Conservation (phyloP, 768 basidiomycete genomes). For the Collybia sordida region DNA sequence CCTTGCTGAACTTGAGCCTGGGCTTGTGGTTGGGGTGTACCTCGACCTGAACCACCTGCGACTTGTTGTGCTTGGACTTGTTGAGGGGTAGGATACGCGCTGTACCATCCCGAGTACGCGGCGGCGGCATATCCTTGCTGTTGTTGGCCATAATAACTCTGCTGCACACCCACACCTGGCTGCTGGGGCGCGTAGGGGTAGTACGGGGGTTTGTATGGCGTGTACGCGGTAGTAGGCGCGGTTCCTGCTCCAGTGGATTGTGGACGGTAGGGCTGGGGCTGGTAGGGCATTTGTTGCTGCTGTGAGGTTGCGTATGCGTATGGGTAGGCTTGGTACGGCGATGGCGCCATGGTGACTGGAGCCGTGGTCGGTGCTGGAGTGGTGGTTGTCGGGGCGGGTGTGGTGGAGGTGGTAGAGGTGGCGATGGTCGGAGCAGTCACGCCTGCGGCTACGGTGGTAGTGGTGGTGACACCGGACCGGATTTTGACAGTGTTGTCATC, state of each 20-base stretch:
- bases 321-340: slow-evolving; percentile 31
- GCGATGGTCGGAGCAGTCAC: slow-evolving; percentile 13
- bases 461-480: slow-evolving; percentile 32
- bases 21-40: slow-evolving; percentile 45
- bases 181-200: slow-evolving; percentile 15
- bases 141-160: slow-evolving; percentile 34
- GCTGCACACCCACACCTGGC: slow-evolving; percentile 22
- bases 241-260: background rate
- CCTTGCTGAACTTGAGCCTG: slow-evolving; percentile 3
- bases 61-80: slow-evolving; percentile 11
- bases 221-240: slow-evolving; percentile 20
- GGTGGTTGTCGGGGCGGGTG: slow-evolving; percentile 21
- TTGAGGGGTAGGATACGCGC: slow-evolving; percentile 21
- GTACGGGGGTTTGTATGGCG: slow-evolving; percentile 33
- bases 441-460: slow-evolving; percentile 30
- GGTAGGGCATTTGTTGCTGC: slow-evolving; percentile 13
- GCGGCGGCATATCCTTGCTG: slow-evolving; percentile 33
- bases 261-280: slow-evolving; percentile 15
- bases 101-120: slow-evolving; percentile 33
- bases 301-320: slow-evolving; percentile 29
- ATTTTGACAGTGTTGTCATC: slow-evolving; percentile 77
- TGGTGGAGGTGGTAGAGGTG: slow-evolving; percentile 16
- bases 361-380: slow-evolving; percentile 22
- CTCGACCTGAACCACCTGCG: slow-evolving; percentile 28
- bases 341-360: slow-evolving; percentile 10